Conservation (phyloP, 176 grass and related monocot genomes). For the Leersia perrieri region DNA sequence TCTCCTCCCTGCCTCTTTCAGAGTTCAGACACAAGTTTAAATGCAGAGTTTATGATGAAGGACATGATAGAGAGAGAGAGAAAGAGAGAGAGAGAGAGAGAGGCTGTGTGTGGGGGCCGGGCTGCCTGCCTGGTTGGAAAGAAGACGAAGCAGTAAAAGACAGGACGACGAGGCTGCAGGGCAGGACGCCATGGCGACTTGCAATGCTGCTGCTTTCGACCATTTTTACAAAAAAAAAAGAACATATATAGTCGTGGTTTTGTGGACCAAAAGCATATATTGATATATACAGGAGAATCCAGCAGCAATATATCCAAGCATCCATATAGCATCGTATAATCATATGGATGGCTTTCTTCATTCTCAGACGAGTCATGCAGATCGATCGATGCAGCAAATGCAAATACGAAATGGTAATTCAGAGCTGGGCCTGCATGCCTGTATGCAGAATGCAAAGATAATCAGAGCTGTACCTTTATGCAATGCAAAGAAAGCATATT, state of each 20-base stretch:
- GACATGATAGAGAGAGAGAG: slow-evolving; percentile 27
- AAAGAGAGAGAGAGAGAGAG: slow-evolving; percentile 27
- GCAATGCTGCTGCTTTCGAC: background rate
- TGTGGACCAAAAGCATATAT: background rate
- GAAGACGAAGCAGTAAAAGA: slow-evolving; percentile 1
- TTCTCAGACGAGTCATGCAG: background rate
- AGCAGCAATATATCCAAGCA: background rate
- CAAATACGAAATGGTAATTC: background rate
- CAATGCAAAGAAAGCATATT: background rate
- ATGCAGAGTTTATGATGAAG: slow-evolving; percentile 29
- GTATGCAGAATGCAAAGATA: background rate
- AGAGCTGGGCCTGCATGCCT: no score
- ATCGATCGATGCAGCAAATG: background rate
- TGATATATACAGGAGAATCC: slow-evolving; percentile 7
- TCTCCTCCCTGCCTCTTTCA: background rate
- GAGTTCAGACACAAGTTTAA: slow-evolving; percentile 24
- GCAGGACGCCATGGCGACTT: slow-evolving; percentile 8
- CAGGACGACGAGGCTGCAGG: slow-evolving; percentile 7
- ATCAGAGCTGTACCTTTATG: no score
- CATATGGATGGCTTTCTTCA: background rate
- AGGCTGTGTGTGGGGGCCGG: background rate
- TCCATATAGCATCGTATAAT: background rate
- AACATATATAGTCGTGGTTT: background rate
- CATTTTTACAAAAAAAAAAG: no score
- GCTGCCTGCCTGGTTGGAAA: slow-evolving; percentile 13